phyloP scores from a whole-genome alignment of 2,329 filamentous ascomycete genomes.

The Exophiala sideris region DNA sequence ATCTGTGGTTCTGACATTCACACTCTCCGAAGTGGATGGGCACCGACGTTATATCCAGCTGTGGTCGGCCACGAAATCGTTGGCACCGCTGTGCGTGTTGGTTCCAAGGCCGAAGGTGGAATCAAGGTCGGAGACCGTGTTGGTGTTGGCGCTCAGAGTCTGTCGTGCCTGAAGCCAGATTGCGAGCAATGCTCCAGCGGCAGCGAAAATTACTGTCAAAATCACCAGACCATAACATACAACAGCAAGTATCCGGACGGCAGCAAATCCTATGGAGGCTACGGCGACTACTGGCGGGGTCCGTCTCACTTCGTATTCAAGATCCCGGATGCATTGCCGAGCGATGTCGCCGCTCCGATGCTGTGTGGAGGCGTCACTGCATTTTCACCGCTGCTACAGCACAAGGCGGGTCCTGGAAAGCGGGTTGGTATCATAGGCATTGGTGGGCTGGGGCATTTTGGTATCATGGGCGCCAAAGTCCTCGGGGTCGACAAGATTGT shows the following conservation, averaged over 20 bases:
- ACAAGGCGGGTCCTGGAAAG: slow-evolving; percentile 68
- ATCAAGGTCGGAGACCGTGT: slow-evolving; percentile 63
- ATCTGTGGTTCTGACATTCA: slow-evolving; percentile 62
- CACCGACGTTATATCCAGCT: slow-evolving; percentile 42
- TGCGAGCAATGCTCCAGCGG: slow-evolving; percentile 54
- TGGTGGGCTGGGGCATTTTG: slow-evolving; percentile 72
- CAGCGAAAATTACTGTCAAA: slow-evolving; percentile 41
- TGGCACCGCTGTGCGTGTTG: slow-evolving; percentile 56
- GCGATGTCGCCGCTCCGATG: slow-evolving; percentile 62
- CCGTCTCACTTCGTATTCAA: slow-evolving; percentile 38
- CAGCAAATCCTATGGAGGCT: slow-evolving; percentile 65
- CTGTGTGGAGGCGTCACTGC: slow-evolving; percentile 75
- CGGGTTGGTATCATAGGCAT: slow-evolving; percentile 69
- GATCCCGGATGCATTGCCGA: slow-evolving; percentile 51
- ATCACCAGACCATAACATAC: slow-evolving; percentile 52
- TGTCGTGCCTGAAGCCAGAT: slow-evolving; percentile 50
- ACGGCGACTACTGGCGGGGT: slow-evolving; percentile 54
- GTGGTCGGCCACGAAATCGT: slow-evolving; percentile 66
- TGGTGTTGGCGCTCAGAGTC: slow-evolving; percentile 60
- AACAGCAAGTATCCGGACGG: slow-evolving; percentile 58
- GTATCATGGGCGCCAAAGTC: slow-evolving; percentile 66
- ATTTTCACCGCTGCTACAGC: slow-evolving; percentile 65
- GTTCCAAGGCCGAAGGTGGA: slow-evolving; percentile 48
- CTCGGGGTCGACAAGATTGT: slow-evolving; percentile 64
- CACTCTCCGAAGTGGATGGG: slow-evolving; percentile 24